Conservation (phyloP, 176 grass and related monocot species). For the Rhynchospora breviuscula region DNA sequence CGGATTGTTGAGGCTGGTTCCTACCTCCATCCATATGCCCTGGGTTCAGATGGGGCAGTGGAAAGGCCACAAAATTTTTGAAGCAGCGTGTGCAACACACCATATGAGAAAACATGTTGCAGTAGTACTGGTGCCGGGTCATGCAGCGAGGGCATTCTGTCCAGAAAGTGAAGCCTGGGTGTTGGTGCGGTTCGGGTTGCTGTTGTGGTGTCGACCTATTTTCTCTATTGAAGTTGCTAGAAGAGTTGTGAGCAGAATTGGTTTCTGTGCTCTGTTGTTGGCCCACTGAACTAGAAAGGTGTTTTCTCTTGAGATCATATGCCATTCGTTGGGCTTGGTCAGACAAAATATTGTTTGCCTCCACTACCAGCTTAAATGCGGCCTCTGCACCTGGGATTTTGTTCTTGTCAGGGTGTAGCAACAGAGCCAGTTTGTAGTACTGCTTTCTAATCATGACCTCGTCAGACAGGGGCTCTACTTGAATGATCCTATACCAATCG, state of each 20-base stretch:
- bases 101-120: constrained; percentile 26
- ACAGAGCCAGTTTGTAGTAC: constrained; percentile 69
- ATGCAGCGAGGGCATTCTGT: constrained; percentile 55
- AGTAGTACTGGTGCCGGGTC: constrained; percentile 52
- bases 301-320: constrained; percentile 58
- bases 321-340: constrained; percentile 38
- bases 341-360: constrained; percentile 61
- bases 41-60: constrained; percentile 32
- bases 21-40: constrained; percentile 23
- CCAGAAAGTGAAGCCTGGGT: constrained; percentile 51
- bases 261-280: not conserved
- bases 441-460: constrained; percentile 71
- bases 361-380: constrained; percentile 81
- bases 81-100: constrained; percentile 48
- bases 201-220: constrained; percentile 14
- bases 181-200: not conserved
- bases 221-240: constrained; percentile 16
- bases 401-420: constrained; percentile 95
- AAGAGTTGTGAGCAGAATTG: constrained; percentile 15
- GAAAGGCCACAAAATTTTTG: constrained; percentile 45
- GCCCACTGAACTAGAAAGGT: not conserved
- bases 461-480: constrained; percentile 58
- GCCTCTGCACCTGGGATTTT: constrained; percentile 72
- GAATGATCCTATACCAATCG: constrained; percentile 73
- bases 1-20: constrained; percentile 2